phyloP scores from a whole-genome alignment of 2,329 filamentous ascomycete genomes.

The Cytospora paraplurivora region DNA sequence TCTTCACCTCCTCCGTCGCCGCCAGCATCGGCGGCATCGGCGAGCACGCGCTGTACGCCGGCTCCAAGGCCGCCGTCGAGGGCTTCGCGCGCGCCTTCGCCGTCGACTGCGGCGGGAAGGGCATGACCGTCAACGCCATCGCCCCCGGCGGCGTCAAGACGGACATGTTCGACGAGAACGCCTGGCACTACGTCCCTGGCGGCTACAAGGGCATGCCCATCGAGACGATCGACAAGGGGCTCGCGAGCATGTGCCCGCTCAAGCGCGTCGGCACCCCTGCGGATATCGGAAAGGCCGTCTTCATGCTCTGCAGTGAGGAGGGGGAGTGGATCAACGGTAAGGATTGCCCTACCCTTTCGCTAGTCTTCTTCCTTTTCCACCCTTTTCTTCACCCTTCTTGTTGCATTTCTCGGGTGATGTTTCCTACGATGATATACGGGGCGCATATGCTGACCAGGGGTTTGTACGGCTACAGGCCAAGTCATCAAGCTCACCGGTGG shows the following conservation, averaged over 20 bases:
- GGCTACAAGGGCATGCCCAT: constrained; percentile 53
- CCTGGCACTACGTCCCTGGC: constrained; percentile 65
- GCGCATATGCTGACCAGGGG: constrained; percentile 11
- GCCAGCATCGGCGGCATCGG: constrained; percentile 66
- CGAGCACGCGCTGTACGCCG: constrained; percentile 74
- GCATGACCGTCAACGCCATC: constrained; percentile 73
- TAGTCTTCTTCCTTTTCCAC: constrained; percentile 9
- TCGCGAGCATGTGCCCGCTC: constrained; percentile 60
- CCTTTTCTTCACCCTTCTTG: constrained; percentile 9
- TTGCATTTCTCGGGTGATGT: constrained; percentile 5
- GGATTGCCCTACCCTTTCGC: neutral
- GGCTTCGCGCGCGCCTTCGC: constrained; percentile 72
- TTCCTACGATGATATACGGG: neutral
- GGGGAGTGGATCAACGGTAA: constrained; percentile 67
- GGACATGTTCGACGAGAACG: constrained; percentile 75
- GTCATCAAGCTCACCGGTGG: constrained; percentile 45
- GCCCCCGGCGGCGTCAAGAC: constrained; percentile 74
- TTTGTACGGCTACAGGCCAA: constrained; percentile 35
- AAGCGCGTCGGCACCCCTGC: constrained; percentile 59
- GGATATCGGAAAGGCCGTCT: constrained; percentile 61
- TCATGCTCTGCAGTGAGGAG: constrained; percentile 57
- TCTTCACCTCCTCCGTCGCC: constrained; percentile 73
- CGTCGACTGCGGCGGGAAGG: constrained; percentile 68
- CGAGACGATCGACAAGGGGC: constrained; percentile 56
- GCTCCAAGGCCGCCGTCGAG: constrained; percentile 72